Conservation (phyloP, 202 grass and related monocot species). For the Panicum hallii region DNA sequence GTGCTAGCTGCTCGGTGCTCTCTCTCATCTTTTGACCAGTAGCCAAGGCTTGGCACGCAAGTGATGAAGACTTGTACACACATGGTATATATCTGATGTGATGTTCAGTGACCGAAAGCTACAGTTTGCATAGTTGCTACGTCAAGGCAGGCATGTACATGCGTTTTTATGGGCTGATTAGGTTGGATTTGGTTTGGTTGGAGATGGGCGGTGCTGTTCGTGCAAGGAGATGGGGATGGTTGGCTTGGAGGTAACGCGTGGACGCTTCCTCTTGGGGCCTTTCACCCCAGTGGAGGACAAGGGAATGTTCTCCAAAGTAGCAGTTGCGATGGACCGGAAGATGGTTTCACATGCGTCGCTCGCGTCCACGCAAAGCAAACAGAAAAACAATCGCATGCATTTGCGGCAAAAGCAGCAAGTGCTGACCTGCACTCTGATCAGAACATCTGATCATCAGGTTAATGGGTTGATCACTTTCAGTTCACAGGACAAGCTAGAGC, state of each 20-base stretch:
- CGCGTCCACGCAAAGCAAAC: conserved; percentile 47
- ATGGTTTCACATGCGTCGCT: conserved; percentile 34
- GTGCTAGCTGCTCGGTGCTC: conserved; percentile 1
- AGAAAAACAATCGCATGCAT: not conserved
- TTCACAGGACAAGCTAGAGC: not conserved
- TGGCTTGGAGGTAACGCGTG: conserved; percentile 48
- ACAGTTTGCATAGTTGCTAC: conserved; percentile 22
- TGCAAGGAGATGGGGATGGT: conserved; percentile 28
- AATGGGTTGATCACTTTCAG: not conserved
- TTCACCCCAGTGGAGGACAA: conserved; percentile 43
- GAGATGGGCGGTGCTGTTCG: conserved; percentile 16
- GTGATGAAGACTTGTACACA: conserved; percentile 39
- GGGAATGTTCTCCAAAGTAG: conserved; percentile 62
- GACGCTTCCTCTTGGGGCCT: conserved; percentile 44
- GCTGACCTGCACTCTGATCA: not conserved
- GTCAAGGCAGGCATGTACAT: not conserved
- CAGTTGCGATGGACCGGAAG: conserved; percentile 22
- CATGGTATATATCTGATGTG: not conserved
- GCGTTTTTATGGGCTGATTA: not conserved
- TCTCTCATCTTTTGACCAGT: conserved; percentile 43
- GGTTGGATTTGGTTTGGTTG: conserved; percentile 40
- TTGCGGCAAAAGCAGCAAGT: not conserved
- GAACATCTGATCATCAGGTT: not conserved
- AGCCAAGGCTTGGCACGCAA: conserved; percentile 39
- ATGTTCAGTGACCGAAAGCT: conserved; percentile 27